A percentile compares a stretch with the other conserved stretches of the same genome.
These are phyloP conservation scores for Volvariella volvacea DNA, from an alignment of 1,284 basidiomycete species.

Conservation along the genomic window DNA sequence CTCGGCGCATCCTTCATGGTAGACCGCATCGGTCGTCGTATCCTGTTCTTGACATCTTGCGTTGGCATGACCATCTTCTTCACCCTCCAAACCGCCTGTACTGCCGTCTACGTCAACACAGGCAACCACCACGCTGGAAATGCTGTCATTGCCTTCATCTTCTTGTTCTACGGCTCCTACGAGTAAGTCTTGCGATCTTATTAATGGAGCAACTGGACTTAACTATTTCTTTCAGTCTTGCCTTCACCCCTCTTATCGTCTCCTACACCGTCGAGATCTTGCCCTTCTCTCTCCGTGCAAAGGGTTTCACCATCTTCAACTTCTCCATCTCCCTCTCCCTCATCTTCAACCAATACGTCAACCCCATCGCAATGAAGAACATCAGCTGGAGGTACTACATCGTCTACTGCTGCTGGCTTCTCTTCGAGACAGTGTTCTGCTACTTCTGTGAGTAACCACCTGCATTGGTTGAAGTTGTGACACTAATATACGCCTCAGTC, in stretches of 20 bases:
- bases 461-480: conserved; percentile 1
- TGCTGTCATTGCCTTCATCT: conserved; percentile 45
- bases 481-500: too few relatives aligned
- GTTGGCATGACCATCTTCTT: conserved; percentile 37
- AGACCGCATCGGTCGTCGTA: conserved; percentile 45
- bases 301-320: conserved; percentile 54
- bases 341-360: conserved; percentile 61
- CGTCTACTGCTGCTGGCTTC: conserved; percentile 64
- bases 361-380: conserved; percentile 59
- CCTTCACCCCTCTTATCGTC: conserved; percentile 51
- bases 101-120: conserved; percentile 21
- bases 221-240: conserved; percentile 15
- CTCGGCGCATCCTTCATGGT: conserved; percentile 40
- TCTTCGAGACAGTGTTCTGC: conserved; percentile 54
- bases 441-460: conserved; percentile 40
- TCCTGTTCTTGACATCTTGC: conserved; percentile 47
- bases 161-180: conserved; percentile 3
- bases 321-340: conserved; percentile 42
- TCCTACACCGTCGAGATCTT: conserved; percentile 56
- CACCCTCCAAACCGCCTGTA: conserved; percentile 15
- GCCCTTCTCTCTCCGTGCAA: conserved; percentile 51
- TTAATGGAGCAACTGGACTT: neutral
- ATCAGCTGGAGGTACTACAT: conserved; percentile 67
- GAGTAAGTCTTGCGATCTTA: neutral
- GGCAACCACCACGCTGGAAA: conserved; percentile 29